phyloP scores from a whole-genome alignment of 371 early-diverging fungal species.

The Mortierella polycephala region DNA sequence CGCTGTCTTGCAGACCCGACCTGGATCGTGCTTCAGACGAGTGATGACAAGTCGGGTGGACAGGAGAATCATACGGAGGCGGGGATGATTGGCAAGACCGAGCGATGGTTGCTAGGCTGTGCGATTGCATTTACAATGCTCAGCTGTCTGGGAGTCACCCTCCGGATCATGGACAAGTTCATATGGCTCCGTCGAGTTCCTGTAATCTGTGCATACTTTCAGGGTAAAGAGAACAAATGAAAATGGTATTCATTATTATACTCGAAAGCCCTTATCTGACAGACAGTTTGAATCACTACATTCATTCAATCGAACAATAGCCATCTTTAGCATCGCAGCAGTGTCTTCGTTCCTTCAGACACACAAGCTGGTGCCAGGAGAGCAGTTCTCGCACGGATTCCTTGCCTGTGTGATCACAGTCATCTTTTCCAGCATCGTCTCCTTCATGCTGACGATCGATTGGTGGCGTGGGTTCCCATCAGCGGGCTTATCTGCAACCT shows the following conservation, averaged over 20 bases:
- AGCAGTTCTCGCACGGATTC: constrained; percentile 50
- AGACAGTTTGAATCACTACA: no score
- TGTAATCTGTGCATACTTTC: constrained; percentile 38
- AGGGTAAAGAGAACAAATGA: constrained; percentile 16
- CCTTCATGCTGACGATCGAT: constrained; percentile 45
- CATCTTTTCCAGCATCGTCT: constrained; percentile 34
- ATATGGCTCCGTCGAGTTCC: constrained; percentile 21
- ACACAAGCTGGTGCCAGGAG: constrained; percentile 20
- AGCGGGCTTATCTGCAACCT: constrained; percentile 43
- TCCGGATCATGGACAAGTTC: constrained; percentile 47
- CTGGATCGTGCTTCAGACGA: constrained; percentile 32
- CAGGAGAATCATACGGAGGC: not conserved
- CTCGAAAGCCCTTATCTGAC: no score
- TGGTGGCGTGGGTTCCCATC: constrained; percentile 51
- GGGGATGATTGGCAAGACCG: constrained; percentile 11
- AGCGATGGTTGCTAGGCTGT: constrained; percentile 37
- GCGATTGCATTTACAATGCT: constrained; percentile 45
- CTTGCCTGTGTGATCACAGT: constrained; percentile 47
- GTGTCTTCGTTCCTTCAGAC: constrained; percentile 36
- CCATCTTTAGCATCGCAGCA: constrained; percentile 34
- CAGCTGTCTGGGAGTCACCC: constrained; percentile 40
- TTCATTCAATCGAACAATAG: constrained; percentile 1
- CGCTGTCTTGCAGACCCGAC: constrained; percentile 41
- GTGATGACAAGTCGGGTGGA: constrained; percentile 18
- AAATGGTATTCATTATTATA: no score